These are phyloP conservation scores for Asterella californica DNA, from an alignment of 225 moss, liverwort and hornwort genomes.

Conservation along the genomic window DNA sequence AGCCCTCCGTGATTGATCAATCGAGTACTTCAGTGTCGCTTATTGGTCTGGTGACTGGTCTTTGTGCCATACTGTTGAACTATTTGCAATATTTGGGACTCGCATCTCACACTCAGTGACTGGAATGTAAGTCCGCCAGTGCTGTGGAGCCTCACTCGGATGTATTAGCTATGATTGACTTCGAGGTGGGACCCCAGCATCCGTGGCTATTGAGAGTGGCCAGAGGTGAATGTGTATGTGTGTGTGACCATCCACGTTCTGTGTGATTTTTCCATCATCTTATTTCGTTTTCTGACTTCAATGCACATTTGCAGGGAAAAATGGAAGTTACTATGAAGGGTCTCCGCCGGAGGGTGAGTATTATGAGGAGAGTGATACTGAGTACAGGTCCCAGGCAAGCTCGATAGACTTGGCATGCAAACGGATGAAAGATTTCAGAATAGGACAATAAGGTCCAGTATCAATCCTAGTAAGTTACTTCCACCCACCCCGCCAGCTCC, in stretches of 20 bases:
- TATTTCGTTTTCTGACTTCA: constrained; percentile 3
- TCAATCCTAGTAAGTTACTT: neutral
- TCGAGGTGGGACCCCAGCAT: neutral
- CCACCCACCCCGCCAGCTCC: neutral
- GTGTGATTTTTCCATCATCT: no score
- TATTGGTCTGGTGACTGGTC: neutral
- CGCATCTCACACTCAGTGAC: neutral
- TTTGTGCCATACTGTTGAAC: neutral
- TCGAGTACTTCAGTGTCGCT: neutral
- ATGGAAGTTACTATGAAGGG: constrained; percentile 16
- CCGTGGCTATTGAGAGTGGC: neutral
- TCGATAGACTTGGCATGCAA: constrained; percentile 22
- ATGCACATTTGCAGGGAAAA: constrained; percentile 19
- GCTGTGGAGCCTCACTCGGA: neutral
- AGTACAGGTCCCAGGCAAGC: constrained; percentile 8
- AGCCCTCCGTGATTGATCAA: neutral
- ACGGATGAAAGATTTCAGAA: constrained; percentile 18
- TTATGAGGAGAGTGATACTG: constrained; percentile 19
- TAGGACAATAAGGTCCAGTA: constrained; percentile 9
- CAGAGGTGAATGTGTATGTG: neutral
- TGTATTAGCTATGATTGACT: neutral
- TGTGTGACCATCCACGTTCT: neutral
- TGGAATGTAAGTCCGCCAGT: neutral
- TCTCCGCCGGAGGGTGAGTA: constrained; percentile 20
- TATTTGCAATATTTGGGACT: neutral